Percentiles rank a stretch among this genome's conserved stretches.
phyloP scores from a whole-genome alignment of 1,284 basidiomycete species.

The Porodaedalea pini region DNA sequence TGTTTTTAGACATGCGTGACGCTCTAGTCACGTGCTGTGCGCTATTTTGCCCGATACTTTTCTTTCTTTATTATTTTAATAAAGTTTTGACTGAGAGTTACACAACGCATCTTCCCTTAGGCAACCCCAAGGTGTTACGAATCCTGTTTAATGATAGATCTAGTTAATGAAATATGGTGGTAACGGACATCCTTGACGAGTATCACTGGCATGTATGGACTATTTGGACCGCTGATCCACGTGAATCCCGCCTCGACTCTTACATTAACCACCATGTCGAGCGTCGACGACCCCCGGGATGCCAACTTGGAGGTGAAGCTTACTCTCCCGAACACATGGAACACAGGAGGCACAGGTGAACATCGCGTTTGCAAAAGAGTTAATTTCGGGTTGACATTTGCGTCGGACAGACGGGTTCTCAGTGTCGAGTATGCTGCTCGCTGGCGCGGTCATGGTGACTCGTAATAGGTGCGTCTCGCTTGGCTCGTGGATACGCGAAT shows the following conservation, averaged over 20 bases:
- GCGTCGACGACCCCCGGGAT: conserved; percentile 60
- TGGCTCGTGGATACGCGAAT: background rate
- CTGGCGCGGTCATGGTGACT: conserved; percentile 73
- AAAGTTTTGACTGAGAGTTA: too few species aligned
- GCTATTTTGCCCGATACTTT: too few species aligned
- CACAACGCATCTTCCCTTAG: too few species aligned
- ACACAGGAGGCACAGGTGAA: conserved; percentile 51
- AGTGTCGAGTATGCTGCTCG: conserved; percentile 68
- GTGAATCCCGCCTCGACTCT: too few species aligned
- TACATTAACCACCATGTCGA: conserved; percentile 7
- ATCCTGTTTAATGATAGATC: too few species aligned
- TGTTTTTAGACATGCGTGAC: background rate
- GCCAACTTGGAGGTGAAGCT: conserved; percentile 54
- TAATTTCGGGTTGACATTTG: background rate
- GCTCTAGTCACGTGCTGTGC: background rate
- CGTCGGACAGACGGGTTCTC: conserved; percentile 49
- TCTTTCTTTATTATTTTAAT: too few species aligned
- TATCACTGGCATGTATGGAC: too few species aligned
- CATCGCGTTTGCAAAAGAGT: conserved; percentile 11
- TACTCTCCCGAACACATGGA: conserved; percentile 61
- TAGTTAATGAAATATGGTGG: too few species aligned
- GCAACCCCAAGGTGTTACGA: too few species aligned
- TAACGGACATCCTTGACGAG: too few species aligned
- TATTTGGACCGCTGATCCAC: too few species aligned
- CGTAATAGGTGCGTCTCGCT: conserved; percentile 57